phyloP scores from a whole-genome alignment of 441 rosid species.

The Capsella rubella region DNA sequence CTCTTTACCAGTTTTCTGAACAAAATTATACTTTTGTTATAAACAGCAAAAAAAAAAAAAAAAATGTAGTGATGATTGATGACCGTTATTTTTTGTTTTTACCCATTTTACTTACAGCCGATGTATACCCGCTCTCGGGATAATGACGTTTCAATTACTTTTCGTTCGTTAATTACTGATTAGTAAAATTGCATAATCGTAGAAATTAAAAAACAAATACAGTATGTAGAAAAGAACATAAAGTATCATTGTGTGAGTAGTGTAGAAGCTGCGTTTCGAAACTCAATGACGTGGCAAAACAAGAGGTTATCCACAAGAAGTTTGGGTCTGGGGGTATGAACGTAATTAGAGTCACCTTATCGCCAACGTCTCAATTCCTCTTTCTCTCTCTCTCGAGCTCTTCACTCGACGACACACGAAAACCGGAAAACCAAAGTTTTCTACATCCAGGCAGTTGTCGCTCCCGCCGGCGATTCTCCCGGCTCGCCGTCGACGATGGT shows the following conservation, averaged over 20 bases:
- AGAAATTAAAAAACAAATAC: background rate
- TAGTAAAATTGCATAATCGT: background rate
- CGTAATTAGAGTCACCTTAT: constrained; percentile 39
- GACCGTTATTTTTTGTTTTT: background rate
- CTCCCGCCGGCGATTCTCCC: constrained; percentile 35
- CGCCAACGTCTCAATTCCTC: constrained; percentile 38
- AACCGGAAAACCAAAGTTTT: constrained; percentile 31
- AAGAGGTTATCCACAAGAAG: constrained; percentile 16
- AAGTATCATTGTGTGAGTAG: background rate
- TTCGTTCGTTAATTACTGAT: too few species aligned
- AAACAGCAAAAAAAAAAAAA: constrained; percentile 27
- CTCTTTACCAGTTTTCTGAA: constrained; percentile 12
- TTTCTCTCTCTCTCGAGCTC: constrained; percentile 25
- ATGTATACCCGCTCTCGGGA: background rate
- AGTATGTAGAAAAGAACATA: background rate
- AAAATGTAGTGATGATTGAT: background rate
- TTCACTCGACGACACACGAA: constrained; percentile 35
- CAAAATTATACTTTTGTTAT: constrained; percentile 20
- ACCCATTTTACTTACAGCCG: background rate
- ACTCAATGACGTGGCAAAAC: constrained; percentile 30
- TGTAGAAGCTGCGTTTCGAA: background rate
- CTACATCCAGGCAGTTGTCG: constrained; percentile 6
- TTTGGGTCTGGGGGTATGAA: constrained; percentile 14
- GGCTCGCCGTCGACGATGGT: constrained; percentile 55
- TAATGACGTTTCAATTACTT: background rate